Base-by-base conservation (phyloP, 73 alveolate genomes). In the Paramecium tetraurelia region DNA sequence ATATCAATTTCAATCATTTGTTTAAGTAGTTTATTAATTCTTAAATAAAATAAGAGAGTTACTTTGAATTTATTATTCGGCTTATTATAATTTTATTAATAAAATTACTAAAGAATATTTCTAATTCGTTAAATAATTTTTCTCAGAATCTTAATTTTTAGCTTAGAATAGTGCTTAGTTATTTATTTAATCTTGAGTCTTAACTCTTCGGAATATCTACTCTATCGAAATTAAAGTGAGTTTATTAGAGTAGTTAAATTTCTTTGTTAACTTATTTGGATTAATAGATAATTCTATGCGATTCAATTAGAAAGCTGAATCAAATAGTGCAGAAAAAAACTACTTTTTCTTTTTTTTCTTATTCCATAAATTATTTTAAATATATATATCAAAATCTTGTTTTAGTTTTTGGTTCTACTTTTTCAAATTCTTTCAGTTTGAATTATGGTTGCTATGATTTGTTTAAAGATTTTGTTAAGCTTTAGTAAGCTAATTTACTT, bases 401-500 rank as follows among this genome's bases (percentile, higher is more conserved):
- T 72, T 72, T 33, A 36, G 86, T 72, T 72, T 40, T 72, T 16
- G 86, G 59, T 35, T 31, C 59, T 5, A 72, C 86, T 36, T 72
- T 72, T 36, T 72, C 86, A 18, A 72, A 72, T 72, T 72, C 86
- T 72, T 72, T 72, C 14, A 72, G 16, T 33, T 72, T 72, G 35
- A 35, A 72, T 35, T 16, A 36, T 20, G 84, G 84, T 31, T 33
- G 9, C 27, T 35, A 2, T 72, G 57, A 8, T 72, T 72, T 10
- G n/a, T 72, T 72, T 22, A 40, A 38, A 16, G 59, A 72, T 72
- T 80, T 41, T 0, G 12, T 46, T 46, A 80, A 40, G 20, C 35
- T 48, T 80, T 80, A 46, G 27, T 44, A 63, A 80, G 90, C 75
- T 43, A 44, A 43, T 46, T 41, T 20, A 80, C 90, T 80, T 1